These are phyloP conservation scores for Hymenotorrendiella dingleyae DNA, from an alignment of 2,329 filamentous ascomycete species.

Conservation along the genomic window DNA sequence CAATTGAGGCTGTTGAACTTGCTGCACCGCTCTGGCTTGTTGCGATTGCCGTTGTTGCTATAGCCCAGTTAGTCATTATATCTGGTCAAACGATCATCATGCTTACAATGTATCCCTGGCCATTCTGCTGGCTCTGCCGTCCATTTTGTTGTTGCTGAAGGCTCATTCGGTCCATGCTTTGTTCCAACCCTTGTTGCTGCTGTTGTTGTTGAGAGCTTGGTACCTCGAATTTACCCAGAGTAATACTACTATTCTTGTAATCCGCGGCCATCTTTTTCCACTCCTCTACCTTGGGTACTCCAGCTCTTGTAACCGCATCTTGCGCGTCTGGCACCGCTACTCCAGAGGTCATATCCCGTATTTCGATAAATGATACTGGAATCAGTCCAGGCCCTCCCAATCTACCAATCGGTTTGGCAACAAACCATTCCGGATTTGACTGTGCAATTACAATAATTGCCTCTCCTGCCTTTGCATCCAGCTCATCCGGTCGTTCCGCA, in stretches of 20 bases:
- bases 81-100: background rate
- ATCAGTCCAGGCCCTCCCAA: constrained; percentile 94
- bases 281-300: constrained; percentile 91
- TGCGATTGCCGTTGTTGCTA: constrained; percentile 24
- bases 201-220: constrained; percentile 44
- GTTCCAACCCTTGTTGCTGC: constrained; percentile 57
- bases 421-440: constrained; percentile 98
- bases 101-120: constrained; percentile 42
- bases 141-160: constrained; percentile 55
- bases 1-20: constrained; percentile 23
- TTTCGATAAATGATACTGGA: constrained; percentile 93
- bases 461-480: constrained; percentile 91
- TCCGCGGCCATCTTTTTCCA: constrained; percentile 99
- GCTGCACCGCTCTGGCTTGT: constrained; percentile 19
- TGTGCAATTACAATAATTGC: constrained; percentile 98
- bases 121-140: constrained; percentile 43
- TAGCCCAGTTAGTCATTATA: too few species aligned
- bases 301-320: constrained; percentile 80
- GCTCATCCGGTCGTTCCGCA: constrained; percentile 89
- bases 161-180: constrained; percentile 75
- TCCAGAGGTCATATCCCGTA: constrained; percentile 87
- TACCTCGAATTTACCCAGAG: constrained; percentile 80
- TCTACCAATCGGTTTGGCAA: constrained; percentile 96
- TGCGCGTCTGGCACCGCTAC: constrained; percentile 74
- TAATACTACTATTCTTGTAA: constrained; percentile 99